phyloP scores from a whole-genome alignment of 2,329 filamentous ascomycete genomes.

The Zasmidium citrigriseum region DNA sequence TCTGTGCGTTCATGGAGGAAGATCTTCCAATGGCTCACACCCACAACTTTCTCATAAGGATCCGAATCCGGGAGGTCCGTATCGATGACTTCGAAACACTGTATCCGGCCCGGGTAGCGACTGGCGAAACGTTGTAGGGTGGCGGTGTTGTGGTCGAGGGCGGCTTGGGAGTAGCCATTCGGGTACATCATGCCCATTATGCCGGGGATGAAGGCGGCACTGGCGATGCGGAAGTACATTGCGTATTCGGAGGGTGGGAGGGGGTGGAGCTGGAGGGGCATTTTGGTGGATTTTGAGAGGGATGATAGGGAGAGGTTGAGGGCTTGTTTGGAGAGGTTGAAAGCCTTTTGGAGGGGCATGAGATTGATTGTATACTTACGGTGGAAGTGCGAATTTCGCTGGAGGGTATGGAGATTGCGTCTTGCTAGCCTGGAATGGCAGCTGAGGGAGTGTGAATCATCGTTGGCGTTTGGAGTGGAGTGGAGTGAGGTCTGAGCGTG shows the following conservation, averaged over 20 bases:
- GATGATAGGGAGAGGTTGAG: not conserved
- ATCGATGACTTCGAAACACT: conserved; percentile 32
- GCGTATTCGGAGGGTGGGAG: conserved; percentile 27
- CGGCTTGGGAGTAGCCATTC: conserved; percentile 24
- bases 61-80: conserved; percentile 27
- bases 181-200: conserved; percentile 34
- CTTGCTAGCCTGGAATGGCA: too few species aligned
- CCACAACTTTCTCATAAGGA: conserved; percentile 27
- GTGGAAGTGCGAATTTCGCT: not conserved
- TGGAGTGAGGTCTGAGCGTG: too few species aligned
- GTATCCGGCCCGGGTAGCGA: conserved; percentile 19
- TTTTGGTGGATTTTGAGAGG: conserved; percentile 6
- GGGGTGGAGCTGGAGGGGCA: conserved; percentile 32
- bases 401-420: too few species aligned
- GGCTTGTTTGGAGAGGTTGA: not conserved
- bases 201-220: conserved; percentile 29
- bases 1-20: conserved; percentile 28
- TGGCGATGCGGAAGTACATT: conserved; percentile 25
- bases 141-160: conserved; percentile 12
- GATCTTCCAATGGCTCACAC: conserved; percentile 35
- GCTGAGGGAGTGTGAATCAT: too few species aligned
- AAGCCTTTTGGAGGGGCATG: not conserved
- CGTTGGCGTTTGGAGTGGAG: too few species aligned
- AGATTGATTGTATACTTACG: not conserved
- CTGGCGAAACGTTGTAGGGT: conserved; percentile 12